Base-by-base conservation (phyloP, 257 asterid species). In the Pogostemon cablin region DNA sequence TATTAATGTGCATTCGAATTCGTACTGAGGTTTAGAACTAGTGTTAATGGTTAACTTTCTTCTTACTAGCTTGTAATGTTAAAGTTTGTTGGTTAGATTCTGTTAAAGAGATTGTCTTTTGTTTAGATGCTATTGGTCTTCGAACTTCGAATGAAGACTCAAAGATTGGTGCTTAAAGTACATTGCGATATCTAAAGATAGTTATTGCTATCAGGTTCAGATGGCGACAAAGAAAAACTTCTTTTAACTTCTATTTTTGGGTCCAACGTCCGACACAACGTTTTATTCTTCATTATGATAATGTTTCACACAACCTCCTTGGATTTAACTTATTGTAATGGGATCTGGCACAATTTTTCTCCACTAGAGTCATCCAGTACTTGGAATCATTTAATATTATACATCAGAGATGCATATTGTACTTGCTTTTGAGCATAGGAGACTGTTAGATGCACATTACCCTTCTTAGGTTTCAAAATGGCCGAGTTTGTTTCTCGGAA, bases 121-220 rank as follows among this genome's bases (percentile, higher is more conserved):
- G 42, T 38, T 42, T 39, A 50, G 44, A 63, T 39, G 17, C 49
- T 67, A 37, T 58, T 61, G 75, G 58, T 64, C 56, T 25, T 42
- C 63, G 53, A 20, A 44, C 8, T 25, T 25, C 32, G 32, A 25
- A 25, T 25, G 32, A 25, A 25, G 32, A 25, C 32, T 25, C 32
- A 25, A 25, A 25, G 32, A 25, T 25, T 25, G 32, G 32, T 25
- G 1, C 32, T 25, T 25, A 25, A 1, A 25, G 32, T 25, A 25
- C 32, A 25, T 25, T 25, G 32, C 32, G 32, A 25, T 25, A 25
- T 25, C 32, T 25, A 25, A 25, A 25, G 32, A 25, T 25, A 25
- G 32, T 25, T 25, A 25, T 25, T 25, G 32, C 32, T 25, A 1
- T 25, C 32, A 25, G 32, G 32, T 25, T 25, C 32, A 1, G 32